phyloP scores from a whole-genome alignment of 2,329 filamentous ascomycete genomes.

The Xylaria sp. region DNA sequence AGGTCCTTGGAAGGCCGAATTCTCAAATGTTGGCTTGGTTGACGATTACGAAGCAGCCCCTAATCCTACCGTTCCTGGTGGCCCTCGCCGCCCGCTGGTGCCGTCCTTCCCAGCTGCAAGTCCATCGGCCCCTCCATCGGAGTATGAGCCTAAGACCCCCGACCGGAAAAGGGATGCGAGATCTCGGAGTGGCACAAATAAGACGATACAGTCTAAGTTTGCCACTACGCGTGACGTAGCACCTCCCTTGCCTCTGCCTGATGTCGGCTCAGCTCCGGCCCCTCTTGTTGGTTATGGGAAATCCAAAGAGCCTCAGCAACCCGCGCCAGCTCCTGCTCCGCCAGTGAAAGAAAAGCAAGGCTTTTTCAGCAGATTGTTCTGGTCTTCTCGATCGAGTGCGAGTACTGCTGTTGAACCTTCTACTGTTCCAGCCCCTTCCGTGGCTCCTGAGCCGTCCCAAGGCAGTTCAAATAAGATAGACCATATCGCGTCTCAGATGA shows the following conservation, averaged over 20 bases:
- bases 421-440: constrained; percentile 50
- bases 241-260: constrained; percentile 49
- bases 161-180: constrained; percentile 64
- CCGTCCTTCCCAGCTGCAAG: constrained; percentile 53
- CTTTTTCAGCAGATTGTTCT: constrained; percentile 95
- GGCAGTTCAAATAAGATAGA: constrained; percentile 54
- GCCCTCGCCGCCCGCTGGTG: constrained; percentile 66
- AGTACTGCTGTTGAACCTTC: constrained; percentile 27
- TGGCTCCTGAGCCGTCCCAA: constrained; percentile 53
- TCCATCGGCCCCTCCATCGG: constrained; percentile 53
- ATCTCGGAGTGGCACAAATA: constrained; percentile 54
- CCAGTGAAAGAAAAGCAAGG: constrained; percentile 76
- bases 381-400: constrained; percentile 68
- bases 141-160: constrained; percentile 49
- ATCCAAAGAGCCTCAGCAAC: constrained; percentile 61
- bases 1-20: constrained; percentile 59
- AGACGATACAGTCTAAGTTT: constrained; percentile 45
- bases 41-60: constrained; percentile 83
- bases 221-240: constrained; percentile 40
- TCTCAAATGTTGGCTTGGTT: constrained; percentile 61
- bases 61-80: constrained; percentile 83
- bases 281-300: constrained; percentile 69
- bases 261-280: constrained; percentile 63
- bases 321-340: constrained; percentile 55
- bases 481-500: constrained; percentile 59